phyloP scores from a whole-genome alignment of 1,284 basidiomycete species.

The Ustilago lituana region DNA sequence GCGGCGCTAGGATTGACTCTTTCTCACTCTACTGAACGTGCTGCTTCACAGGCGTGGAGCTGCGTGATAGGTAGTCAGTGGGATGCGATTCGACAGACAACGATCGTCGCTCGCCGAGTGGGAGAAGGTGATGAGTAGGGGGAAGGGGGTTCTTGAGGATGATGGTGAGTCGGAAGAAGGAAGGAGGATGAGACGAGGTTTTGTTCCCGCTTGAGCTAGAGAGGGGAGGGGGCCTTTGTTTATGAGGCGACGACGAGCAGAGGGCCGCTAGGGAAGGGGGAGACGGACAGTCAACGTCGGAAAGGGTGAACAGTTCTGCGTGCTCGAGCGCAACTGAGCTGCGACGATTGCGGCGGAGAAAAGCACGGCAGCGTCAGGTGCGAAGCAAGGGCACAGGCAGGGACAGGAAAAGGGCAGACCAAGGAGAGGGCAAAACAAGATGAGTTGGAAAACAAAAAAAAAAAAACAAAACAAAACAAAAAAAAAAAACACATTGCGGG shows the following conservation, averaged over 20 bases:
- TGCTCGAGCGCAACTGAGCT: no score
- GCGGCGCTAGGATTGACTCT: constrained; percentile 8
- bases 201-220: no score
- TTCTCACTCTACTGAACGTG: constrained; percentile 24
- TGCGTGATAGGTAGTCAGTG: constrained; percentile 18
- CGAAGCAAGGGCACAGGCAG: neutral
- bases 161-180: constrained; percentile 27
- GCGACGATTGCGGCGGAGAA: constrained; percentile 13
- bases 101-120: constrained; percentile 24
- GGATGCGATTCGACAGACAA: constrained; percentile 22
- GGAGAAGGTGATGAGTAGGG: constrained; percentile 3
- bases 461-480: constrained; percentile 5
- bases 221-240: constrained; percentile 32
- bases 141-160: constrained; percentile 32
- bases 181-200: constrained; percentile 1
- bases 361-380: constrained; percentile 1
- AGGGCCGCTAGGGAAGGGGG: neutral
- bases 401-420: constrained; percentile 10
- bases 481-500: constrained; percentile 2
- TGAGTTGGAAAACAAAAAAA: no score
- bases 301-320: neutral
- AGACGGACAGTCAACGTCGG: constrained; percentile 1
- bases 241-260: constrained; percentile 23
- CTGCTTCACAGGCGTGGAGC: constrained; percentile 25
- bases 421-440: no score